Percentiles rank a stretch among this genome's conserved stretches.
phyloP scores from a whole-genome alignment of 306 rosid species.

The Pyrus pyrifolia region DNA sequence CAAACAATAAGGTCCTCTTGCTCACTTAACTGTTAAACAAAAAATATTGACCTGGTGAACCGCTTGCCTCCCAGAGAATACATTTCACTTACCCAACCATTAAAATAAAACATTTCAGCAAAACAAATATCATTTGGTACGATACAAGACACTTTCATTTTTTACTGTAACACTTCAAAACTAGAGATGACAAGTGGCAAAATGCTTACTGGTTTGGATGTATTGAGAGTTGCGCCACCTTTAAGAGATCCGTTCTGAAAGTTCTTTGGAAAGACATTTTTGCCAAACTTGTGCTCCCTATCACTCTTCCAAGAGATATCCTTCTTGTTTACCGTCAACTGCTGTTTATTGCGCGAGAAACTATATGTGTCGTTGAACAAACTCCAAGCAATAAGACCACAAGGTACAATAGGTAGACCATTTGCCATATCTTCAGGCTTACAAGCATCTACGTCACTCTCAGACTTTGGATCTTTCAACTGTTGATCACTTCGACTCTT shows the following conservation, averaged over 20 bases:
- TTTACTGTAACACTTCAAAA: background rate
- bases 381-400: conserved; percentile 99
- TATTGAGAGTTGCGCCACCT: conserved; percentile 49
- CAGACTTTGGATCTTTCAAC: conserved; percentile 34
- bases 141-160: background rate
- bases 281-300: conserved; percentile 85
- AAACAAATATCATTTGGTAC: background rate
- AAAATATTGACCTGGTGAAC: conserved; percentile 22
- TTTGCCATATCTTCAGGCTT: conserved; percentile 49
- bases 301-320: conserved; percentile 91
- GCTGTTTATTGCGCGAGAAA: conserved; percentile 37
- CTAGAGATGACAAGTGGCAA: background rate
- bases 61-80: conserved; percentile 12
- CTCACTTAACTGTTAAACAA: conserved; percentile 51
- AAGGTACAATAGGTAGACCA: conserved; percentile 56
- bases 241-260: conserved; percentile 62
- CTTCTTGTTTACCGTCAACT: conserved; percentile 53
- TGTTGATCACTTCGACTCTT: conserved; percentile 89
- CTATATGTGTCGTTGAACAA: conserved; percentile 83
- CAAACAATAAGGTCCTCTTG: conserved; percentile 81
- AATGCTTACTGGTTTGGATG: conserved; percentile 43
- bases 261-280: conserved; percentile 69
- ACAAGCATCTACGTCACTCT: conserved; percentile 32
- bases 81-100: background rate
- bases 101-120: background rate